Evolutionary conservation across 2,329 filamentous ascomycete species (phyloP).

Genomic region (Penicillium sp.): DNA sequence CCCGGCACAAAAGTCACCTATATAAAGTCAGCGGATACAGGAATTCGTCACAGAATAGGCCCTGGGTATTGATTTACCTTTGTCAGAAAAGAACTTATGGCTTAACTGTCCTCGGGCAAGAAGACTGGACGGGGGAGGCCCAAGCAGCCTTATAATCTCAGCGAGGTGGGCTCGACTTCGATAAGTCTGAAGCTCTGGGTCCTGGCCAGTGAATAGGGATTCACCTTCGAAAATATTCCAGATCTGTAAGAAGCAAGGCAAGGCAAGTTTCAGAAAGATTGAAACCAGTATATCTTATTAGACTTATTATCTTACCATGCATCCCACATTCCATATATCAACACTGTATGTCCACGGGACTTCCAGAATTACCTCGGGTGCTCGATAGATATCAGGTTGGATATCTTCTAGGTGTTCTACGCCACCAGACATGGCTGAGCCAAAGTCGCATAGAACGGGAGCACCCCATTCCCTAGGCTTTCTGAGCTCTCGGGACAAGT

Average conservation of each 20-base stretch:
- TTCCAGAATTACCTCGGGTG: constrained; percentile 46
- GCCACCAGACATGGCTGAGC: constrained; percentile 40
- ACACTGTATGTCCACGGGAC: constrained; percentile 45
- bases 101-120: constrained; percentile 27
- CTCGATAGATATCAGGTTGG: constrained; percentile 33
- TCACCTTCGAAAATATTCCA: constrained; percentile 50
- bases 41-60: not conserved
- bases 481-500: constrained; percentile 40
- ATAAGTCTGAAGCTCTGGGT: constrained; percentile 38
- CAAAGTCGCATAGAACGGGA: constrained; percentile 49
- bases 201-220: constrained; percentile 42
- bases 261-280: not conserved
- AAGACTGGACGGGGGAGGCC: constrained; percentile 37
- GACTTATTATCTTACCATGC: constrained; percentile 44
- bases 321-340: constrained; percentile 53
- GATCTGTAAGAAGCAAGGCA: too few species aligned
- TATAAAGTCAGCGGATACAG: too few species aligned
- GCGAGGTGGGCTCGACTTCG: constrained; percentile 46
- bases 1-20: too few species aligned
- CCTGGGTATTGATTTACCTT: not conserved
- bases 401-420: constrained; percentile 27
- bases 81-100: not conserved
- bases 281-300: not conserved
- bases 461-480: constrained; percentile 13
- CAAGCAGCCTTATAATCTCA: constrained; percentile 47